Evolutionary conservation across 2,329 filamentous ascomycete genomes (phyloP), one percentile per base, ranked within the genome.

Genomic region (Fusarium temperatum): DNA sequence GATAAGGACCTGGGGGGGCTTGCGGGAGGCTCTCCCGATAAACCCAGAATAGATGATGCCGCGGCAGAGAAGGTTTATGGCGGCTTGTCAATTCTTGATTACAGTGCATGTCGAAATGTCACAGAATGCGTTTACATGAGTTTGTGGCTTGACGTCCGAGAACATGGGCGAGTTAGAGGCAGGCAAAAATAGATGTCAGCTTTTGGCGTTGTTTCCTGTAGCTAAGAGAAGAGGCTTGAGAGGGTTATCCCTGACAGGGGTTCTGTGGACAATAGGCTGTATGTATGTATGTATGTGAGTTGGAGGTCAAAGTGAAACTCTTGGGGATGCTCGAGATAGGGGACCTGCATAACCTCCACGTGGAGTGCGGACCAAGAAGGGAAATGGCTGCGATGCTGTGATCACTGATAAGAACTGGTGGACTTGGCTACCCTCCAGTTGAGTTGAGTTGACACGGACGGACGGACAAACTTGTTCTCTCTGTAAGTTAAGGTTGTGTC

Each of bases 301-400:
- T 60, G 50, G 39, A 48, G 42, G 66, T 26, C 60, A 70, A 54
- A 54, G 75, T 68, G 70, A 66, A 72, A 63, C 67, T 66, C 47
- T 12, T 54, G 44, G 57, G 62, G 42, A 73, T 71, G 70, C 41
- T 61, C 30, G 54, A 66, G 59, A 75, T 70, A 75, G 73, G 75
- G 75, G 75, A 77, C 70, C 73, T 77, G 73, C 75, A 76, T 77
- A 42, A 68, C 51, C 59, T 74, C 71, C 75, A 76, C 73, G 75
- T 77, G 75, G 71, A 76, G 36, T 32, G 55, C 24, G 60, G 32
- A 72, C 58, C 41, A 56, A 53, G 51, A 59, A 68, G 54, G 68
- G 72, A 45, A 74, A 53, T 28, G 57, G n/a, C 32, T 50, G 71
- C 59, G 68, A 69, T 36, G 50, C 30, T 28, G 68, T 24, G 24